Evolutionary conservation across 768 basidiomycete species (phyloP).

Genomic region (Tylopilus rubrobrunneus): DNA sequence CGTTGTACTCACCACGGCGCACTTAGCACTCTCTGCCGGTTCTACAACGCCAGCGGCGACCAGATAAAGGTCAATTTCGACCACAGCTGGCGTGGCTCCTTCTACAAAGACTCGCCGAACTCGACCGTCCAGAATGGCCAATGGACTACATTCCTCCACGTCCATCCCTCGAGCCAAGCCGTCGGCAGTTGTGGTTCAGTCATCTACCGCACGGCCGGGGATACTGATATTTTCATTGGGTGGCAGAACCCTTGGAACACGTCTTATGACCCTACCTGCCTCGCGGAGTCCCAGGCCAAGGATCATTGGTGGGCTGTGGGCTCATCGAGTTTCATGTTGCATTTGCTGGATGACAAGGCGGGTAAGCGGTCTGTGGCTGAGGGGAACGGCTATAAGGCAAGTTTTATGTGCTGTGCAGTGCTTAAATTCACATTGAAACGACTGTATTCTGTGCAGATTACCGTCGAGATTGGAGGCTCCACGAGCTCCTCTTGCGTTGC

Average conservation of each 20-base stretch:
- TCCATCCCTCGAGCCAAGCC: too few relatives aligned
- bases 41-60: not conserved
- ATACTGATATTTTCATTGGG: too few relatives aligned
- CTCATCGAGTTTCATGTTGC: not conserved
- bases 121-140: not conserved
- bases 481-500: not conserved
- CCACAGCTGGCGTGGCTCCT: not conserved
- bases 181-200: too few relatives aligned
- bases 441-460: not conserved
- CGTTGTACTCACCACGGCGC: not conserved
- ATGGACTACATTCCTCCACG: not conserved
- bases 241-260: too few relatives aligned
- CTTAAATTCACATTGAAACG: not conserved
- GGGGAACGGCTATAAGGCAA: not conserved
- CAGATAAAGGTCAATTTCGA: not conserved
- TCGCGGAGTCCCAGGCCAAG: too few relatives aligned
- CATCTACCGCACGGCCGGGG: too few relatives aligned
- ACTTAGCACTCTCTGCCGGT: not conserved
- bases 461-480: not conserved
- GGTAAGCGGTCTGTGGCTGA: not conserved
- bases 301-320: too few relatives aligned
- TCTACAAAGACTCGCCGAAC: not conserved
- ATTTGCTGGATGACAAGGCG: not conserved
- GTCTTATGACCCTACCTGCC: too few relatives aligned
- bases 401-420: not conserved